Evolutionary conservation across 345 rosid species (phyloP).

Genomic region (Lepidium sativum): DNA sequence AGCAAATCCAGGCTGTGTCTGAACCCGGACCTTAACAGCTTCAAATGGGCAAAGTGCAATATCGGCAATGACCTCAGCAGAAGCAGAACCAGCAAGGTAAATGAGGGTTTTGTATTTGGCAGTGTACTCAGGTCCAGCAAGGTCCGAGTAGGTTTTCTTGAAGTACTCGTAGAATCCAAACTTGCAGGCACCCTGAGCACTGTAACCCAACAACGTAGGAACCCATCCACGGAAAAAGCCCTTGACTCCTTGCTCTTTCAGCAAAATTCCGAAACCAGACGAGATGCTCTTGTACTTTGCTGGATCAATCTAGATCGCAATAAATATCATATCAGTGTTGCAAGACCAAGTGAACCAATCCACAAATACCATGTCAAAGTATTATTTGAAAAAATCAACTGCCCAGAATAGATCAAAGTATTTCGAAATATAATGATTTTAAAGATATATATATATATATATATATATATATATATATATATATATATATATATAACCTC

Average conservation of each 20-base stretch:
- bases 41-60: conserved; percentile 96
- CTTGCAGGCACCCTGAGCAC: conserved; percentile 99
- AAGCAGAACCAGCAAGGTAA: conserved; percentile 98
- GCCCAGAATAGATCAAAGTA: background rate
- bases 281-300: conserved; percentile 86
- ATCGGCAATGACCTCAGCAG: conserved; percentile 94
- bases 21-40: conserved; percentile 98
- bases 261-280: conserved; percentile 80
- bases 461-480: background rate
- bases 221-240: conserved; percentile 99
- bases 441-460: background rate
- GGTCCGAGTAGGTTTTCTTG: conserved; percentile 85
- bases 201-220: conserved; percentile 93
- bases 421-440: background rate
- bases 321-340: background rate
- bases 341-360: background rate
- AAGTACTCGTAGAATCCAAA: conserved; percentile 96
- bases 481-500: background rate
- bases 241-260: conserved; percentile 81
- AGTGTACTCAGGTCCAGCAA: conserved; percentile 85
- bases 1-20: conserved; percentile 99
- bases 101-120: conserved; percentile 91
- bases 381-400: background rate
- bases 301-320: conserved; percentile 70
- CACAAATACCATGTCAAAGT: background rate